These are phyloP conservation scores for Kurtzmaniella quercitrusa DNA, from an alignment of 1,139 yeast genomes.

Conservation along the genomic window DNA sequence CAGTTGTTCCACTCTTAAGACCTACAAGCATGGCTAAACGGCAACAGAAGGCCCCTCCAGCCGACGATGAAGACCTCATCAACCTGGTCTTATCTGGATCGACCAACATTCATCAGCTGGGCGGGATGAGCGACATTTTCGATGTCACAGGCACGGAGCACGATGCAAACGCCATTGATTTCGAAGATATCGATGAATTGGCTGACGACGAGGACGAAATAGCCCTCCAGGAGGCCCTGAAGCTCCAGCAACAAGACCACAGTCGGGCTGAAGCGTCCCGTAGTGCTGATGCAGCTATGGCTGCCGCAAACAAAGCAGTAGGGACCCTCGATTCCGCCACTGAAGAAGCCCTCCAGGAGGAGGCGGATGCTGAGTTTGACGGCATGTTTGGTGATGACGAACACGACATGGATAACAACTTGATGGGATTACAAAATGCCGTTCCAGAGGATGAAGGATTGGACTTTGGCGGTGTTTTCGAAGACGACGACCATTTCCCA, in stretches of 20 bases:
- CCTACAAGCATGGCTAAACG: not conserved
- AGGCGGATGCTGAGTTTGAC: constrained; percentile 45
- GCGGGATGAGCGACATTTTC: constrained; percentile 37
- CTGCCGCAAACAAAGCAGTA: constrained; percentile 15
- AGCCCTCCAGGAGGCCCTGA: constrained; percentile 38
- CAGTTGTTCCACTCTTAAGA: not conserved
- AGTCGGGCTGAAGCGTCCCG: constrained; percentile 22
- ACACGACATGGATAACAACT: not conserved
- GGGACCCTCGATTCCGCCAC: constrained; percentile 28
- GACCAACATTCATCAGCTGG: constrained; percentile 5
- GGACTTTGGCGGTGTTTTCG: constrained; percentile 32
- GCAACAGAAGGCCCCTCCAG: not conserved
- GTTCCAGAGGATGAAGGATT: not conserved
- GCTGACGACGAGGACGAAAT: constrained; percentile 72
- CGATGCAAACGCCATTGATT: constrained; percentile 92
- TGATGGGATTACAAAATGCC: not conserved
- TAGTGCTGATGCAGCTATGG: constrained; percentile 15
- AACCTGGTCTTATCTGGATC: constrained; percentile 7
- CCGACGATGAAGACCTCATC: constrained; percentile 7
- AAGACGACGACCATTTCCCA: constrained; percentile 15
- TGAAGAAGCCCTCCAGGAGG: constrained; percentile 29
- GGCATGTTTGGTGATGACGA: constrained; percentile 43
- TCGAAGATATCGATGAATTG: constrained; percentile 90
- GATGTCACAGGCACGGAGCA: constrained; percentile 49
- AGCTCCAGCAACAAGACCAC: constrained; percentile 10